A percentile compares a stretch with the other conserved stretches of the same genome.
Conservation (phyloP, 352 stramenopile genomes). For the Discostella stelligera region DNA sequence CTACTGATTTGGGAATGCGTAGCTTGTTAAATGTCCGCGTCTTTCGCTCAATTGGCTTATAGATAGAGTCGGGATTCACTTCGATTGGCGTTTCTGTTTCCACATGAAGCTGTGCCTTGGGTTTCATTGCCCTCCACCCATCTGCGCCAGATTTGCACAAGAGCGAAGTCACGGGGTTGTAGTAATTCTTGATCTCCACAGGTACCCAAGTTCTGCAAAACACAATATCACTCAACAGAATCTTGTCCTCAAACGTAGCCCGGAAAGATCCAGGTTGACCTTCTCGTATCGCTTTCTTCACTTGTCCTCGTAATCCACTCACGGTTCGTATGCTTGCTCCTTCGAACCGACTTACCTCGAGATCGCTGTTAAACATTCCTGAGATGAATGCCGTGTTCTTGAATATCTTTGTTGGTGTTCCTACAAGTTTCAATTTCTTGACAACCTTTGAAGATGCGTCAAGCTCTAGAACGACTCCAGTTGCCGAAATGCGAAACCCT, state of each 20-base stretch:
- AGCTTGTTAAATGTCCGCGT: constrained; percentile 90
- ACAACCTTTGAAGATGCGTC: constrained; percentile 97
- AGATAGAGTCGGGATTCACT: constrained; percentile 96
- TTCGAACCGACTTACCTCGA: constrained; percentile 95
- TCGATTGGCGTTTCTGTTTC: constrained; percentile 92
- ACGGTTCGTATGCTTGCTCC: constrained; percentile 97
- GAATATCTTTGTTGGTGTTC: constrained; percentile 96
- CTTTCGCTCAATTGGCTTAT: constrained; percentile 96
- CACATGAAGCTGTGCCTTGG: constrained; percentile 92
- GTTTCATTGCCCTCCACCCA: constrained; percentile 90
- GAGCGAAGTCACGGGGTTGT: constrained; percentile 94
- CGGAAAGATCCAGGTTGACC: constrained; percentile 92
- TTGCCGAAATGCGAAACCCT: constrained; percentile 96
- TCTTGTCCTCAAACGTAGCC: constrained; percentile 99
- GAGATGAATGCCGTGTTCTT: constrained; percentile 99
- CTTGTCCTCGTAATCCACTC: constrained; percentile 95
- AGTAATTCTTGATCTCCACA: constrained; percentile 97
- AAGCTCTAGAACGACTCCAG: constrained; percentile 95
- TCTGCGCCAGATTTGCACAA: constrained; percentile 65
- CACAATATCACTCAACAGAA: constrained; percentile 98
- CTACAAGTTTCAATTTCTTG: constrained; percentile 99
- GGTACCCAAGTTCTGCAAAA: constrained; percentile 99
- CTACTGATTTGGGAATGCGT: constrained; percentile 96
- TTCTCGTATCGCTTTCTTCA: constrained; percentile 95
- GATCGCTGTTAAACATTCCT: constrained; percentile 84